Percentiles rank a stretch among this genome's conserved stretches.
Evolutionary conservation across 164 flowering plant species (phyloP).

Genomic region (Magnolia kwangsiensis): DNA sequence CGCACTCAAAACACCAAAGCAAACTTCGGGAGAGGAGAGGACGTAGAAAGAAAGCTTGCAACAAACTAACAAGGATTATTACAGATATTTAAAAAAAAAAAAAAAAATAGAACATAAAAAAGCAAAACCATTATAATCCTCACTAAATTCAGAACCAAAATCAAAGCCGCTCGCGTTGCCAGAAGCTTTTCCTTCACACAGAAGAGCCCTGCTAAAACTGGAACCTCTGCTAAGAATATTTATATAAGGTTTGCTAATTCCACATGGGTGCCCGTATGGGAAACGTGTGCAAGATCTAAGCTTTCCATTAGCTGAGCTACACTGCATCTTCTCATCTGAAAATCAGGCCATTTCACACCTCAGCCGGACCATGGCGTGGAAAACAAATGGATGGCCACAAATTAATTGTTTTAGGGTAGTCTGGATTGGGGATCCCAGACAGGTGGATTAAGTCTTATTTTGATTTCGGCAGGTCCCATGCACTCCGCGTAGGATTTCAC

Average conservation of each 20-base stretch:
- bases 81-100: not conserved
- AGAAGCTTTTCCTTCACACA: slow-evolving; percentile 29
- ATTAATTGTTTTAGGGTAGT: not conserved
- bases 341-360: not conserved
- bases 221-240: slow-evolving; percentile 61
- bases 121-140: not conserved
- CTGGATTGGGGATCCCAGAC: too few relatives aligned
- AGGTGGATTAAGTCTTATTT: too few relatives aligned
- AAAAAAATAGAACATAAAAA: not conserved
- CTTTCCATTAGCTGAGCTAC: not conserved
- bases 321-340: not conserved
- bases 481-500: too few relatives aligned
- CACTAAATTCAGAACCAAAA: not conserved
- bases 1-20: too few relatives aligned
- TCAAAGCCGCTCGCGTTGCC: slow-evolving; percentile 3
- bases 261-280: not conserved
- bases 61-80: not conserved
- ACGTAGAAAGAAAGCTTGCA: too few relatives aligned
- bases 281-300: too few relatives aligned
- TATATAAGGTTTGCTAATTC: not conserved
- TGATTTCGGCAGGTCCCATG: too few relatives aligned
- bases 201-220: slow-evolving; percentile 70
- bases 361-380: not conserved
- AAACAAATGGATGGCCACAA: not conserved
- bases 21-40: too few relatives aligned